These are phyloP conservation scores for Cylindrodendrum hubeiense DNA, from an alignment of 2,329 filamentous ascomycete species.

Conservation along the genomic window DNA sequence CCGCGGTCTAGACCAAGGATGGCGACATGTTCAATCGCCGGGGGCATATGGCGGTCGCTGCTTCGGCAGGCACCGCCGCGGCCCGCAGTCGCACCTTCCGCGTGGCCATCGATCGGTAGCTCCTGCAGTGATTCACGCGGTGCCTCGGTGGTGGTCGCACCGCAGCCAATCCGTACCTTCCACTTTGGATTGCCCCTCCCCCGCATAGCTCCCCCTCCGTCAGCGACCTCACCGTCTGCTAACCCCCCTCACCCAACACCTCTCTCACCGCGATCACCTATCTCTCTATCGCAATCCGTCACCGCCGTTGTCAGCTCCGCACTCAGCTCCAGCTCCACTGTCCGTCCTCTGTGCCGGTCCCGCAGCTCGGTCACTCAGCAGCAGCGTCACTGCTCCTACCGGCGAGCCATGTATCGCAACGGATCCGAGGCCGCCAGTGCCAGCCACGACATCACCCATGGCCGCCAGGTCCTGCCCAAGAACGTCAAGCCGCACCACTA, in stretches of 20 bases:
- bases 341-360: conserved; percentile 7
- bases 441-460: conserved; percentile 45
- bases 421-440: conserved; percentile 38
- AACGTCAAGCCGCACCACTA: conserved; percentile 96
- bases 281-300: background rate
- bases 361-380: conserved; percentile 30
- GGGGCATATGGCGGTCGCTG: conserved; percentile 14
- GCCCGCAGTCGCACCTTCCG: conserved; percentile 2
- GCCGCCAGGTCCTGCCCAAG: conserved; percentile 86
- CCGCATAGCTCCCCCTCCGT: conserved; percentile 33
- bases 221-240: conserved; percentile 2
- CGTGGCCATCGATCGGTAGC: background rate
- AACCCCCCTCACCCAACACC: background rate
- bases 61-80: conserved; percentile 5
- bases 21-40: background rate
- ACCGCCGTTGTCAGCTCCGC: background rate
- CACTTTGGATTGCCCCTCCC: conserved; percentile 42
- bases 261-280: background rate
- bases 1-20: background rate
- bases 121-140: background rate
- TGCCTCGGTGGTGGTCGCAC: conserved; percentile 3
- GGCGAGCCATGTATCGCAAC: conserved; percentile 47
- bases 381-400: conserved; percentile 45
- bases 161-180: conserved; percentile 39
- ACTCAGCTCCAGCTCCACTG: background rate